Conservation (phyloP, 2,329 filamentous ascomycete species). For the Claviceps maximensis region DNA sequence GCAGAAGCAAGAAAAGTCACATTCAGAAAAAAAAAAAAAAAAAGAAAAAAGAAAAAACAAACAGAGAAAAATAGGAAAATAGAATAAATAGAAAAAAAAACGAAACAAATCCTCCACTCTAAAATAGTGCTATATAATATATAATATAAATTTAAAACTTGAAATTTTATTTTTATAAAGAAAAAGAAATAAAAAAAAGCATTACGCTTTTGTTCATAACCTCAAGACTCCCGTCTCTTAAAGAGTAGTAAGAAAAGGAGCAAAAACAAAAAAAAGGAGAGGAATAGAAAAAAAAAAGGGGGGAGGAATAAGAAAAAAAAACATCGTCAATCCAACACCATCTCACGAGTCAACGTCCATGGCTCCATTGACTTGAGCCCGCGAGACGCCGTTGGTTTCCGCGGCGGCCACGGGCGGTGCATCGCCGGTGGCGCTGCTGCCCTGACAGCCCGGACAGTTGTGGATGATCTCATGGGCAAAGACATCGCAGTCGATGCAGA, state of each 20-base stretch:
- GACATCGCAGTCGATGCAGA: constrained; percentile 96
- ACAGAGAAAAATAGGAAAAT: background rate
- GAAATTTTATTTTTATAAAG: background rate
- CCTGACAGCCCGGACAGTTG: constrained; percentile 85
- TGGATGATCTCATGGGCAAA: constrained; percentile 90
- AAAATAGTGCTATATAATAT: too few relatives aligned
- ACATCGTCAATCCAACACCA: background rate
- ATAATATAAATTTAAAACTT: too few relatives aligned
- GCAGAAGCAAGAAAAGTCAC: background rate
- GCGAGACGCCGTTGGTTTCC: constrained; percentile 18
- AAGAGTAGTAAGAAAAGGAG: background rate
- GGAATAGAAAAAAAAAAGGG: background rate
- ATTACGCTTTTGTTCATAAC: too few relatives aligned
- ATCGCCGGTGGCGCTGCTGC: constrained; percentile 17
- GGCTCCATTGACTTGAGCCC: constrained; percentile 21
- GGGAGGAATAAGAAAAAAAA: background rate
- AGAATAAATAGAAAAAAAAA: background rate
- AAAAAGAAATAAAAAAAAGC: background rate
- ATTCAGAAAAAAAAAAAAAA: background rate
- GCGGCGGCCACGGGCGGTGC: constrained; percentile 16
- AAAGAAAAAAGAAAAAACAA: background rate
- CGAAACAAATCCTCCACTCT: too few relatives aligned
- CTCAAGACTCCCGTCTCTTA: too few relatives aligned
- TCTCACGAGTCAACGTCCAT: constrained; percentile 28
- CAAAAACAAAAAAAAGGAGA: background rate